Evolutionary conservation across 169 alveolate species (phyloP), one percentile per base, ranked within the genome.

Genomic region (Plasmodium coatneyi): DNA sequence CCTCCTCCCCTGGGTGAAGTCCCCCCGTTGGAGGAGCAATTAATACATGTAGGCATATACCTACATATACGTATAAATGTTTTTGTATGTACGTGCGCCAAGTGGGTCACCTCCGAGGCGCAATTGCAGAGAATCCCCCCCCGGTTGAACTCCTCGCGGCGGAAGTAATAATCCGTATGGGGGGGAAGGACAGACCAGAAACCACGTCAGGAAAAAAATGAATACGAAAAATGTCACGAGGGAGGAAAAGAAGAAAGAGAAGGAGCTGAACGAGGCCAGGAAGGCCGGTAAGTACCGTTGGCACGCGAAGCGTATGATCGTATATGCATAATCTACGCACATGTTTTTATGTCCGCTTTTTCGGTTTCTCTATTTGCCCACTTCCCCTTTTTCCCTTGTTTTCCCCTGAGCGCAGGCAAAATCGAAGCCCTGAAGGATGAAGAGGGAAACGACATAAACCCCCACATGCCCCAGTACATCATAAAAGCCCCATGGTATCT

Each of bases 401-500:
- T 22, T 22, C 56, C n/a, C 70, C 36, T 25, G 30, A 3, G 43
- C n/a, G 70, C 56, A 89, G 94, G 94, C 2, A 94, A 92, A 22
- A 92, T 93, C 7, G 95, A 84, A 71, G 96, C 96, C 70, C 90
- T 84, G 12, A 80, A 86, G 74, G 97, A 95, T 72, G 96, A 95
- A 83, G 92, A 92, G 19, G 98, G 97, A 10, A 96, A 95, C 30
- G 96, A 84, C 16, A 92, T 95, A 36, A 97, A 97, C 91, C 98
- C 98, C 25, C 97, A 97, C 83, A 97, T 96, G 92, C 98, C 98
- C 12, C 97, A 96, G 72, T 97, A 96, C 90, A 97, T 97, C 82
- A 94, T 98, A n/a, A 97, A 94, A 70, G 98, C 98, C 70, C 98
- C 98, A 0, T 97, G 98, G 98, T 97, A 97, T 82, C 39, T 96